phyloP scores from a whole-genome alignment of 2,329 filamentous ascomycete genomes.

The Aspergillus sp. region DNA sequence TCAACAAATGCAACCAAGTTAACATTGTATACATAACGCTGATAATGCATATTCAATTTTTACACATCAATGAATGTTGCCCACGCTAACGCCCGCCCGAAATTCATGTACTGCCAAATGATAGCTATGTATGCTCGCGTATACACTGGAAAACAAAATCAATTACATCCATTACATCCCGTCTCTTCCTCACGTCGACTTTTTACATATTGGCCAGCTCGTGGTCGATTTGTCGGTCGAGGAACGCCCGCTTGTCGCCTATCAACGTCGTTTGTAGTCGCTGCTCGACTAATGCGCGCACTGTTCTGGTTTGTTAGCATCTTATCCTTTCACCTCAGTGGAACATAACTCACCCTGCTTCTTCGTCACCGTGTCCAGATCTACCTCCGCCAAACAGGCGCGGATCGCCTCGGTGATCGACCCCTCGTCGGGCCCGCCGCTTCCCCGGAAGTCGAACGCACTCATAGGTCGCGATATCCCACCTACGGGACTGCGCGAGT shows the following conservation, averaged over 20 bases:
- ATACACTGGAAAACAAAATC: not conserved
- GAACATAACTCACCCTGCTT: conserved; percentile 68
- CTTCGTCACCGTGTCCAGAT: conserved; percentile 96
- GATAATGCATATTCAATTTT: too few relatives aligned
- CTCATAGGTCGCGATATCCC: conserved; percentile 54
- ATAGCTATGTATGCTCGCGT: conserved; percentile 3
- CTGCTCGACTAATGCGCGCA: conserved; percentile 87
- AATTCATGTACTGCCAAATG: conserved; percentile 5
- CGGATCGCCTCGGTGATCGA: conserved; percentile 84
- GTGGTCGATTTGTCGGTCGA: conserved; percentile 89
- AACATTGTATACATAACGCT: too few relatives aligned
- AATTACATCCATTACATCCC: not conserved
- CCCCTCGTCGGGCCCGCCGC: conserved; percentile 70
- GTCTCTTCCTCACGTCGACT: too few relatives aligned
- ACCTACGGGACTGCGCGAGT: conserved; percentile 53
- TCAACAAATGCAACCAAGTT: too few relatives aligned
- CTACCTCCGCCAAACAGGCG: conserved; percentile 78
- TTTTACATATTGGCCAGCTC: conserved; percentile 87
- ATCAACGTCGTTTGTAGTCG: conserved; percentile 84
- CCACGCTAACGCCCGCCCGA: not conserved
- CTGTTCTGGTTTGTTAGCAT: conserved; percentile 35
- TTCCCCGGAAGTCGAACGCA: conserved; percentile 60
- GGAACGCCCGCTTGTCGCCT: conserved; percentile 82
- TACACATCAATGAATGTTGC: too few relatives aligned
- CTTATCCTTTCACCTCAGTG: too few relatives aligned